Evolutionary conservation across 768 basidiomycete species (phyloP).

Genomic region (Rhizopogon vesiculosus): DNA sequence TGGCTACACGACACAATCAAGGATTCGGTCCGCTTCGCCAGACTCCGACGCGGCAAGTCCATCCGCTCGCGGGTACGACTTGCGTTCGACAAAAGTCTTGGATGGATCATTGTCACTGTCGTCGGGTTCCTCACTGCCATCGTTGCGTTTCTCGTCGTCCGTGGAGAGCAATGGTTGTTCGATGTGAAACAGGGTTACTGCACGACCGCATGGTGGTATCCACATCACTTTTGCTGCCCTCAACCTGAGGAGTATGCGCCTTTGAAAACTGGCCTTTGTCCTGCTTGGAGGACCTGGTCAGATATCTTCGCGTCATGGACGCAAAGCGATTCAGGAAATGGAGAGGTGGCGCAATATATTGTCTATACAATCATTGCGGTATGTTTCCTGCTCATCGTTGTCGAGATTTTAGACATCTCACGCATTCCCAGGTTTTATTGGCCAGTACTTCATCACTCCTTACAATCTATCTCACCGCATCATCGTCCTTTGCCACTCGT

Average conservation of each 20-base stretch:
- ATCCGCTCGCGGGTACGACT: conserved; percentile 60
- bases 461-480: conserved; percentile 84
- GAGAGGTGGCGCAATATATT: conserved; percentile 57
- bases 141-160: conserved; percentile 81
- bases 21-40: conserved; percentile 78
- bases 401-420: neutral
- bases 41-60: conserved; percentile 67
- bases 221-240: conserved; percentile 82
- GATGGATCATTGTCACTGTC: conserved; percentile 87
- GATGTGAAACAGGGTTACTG: conserved; percentile 94
- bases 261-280: conserved; percentile 41
- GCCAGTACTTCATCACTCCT: conserved; percentile 72
- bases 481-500: conserved; percentile 80
- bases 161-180: conserved; percentile 85
- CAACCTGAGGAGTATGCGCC: conserved; percentile 9
- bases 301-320: conserved; percentile 39
- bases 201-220: conserved; percentile 58
- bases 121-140: conserved; percentile 85
- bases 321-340: conserved; percentile 16
- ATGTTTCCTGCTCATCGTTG: conserved; percentile 25
- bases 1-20: conserved; percentile 98
- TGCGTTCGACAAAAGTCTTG: conserved; percentile 70
- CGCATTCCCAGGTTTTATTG: conserved; percentile 52
- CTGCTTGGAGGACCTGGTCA: conserved; percentile 75
- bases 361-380: conserved; percentile 79